These are phyloP conservation scores for Xylaria hypoxylon DNA, from an alignment of 2,329 filamentous ascomycete species.

Conservation along the genomic window DNA sequence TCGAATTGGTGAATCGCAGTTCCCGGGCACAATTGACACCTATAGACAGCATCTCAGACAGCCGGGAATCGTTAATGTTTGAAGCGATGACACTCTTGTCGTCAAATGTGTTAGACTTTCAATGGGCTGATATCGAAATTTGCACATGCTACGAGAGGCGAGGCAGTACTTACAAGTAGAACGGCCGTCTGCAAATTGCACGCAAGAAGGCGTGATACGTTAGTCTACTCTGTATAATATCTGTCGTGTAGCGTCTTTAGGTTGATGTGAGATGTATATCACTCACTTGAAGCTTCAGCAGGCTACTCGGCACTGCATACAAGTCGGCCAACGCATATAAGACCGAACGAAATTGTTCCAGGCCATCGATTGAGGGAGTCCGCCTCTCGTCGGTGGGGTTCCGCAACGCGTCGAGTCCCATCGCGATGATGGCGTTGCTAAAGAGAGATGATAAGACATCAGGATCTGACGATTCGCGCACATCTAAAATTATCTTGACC, in stretches of 20 bases:
- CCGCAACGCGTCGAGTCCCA: slow-evolving; percentile 11
- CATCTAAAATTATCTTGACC: slow-evolving; percentile 5
- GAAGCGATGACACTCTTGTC: slow-evolving; percentile 10
- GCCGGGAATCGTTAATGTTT: slow-evolving; percentile 5
- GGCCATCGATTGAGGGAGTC: not conserved
- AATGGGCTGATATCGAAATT: not conserved
- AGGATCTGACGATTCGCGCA: slow-evolving; percentile 3
- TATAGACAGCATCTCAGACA: not conserved
- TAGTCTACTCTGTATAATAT: not conserved
- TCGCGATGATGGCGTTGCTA: slow-evolving; percentile 7
- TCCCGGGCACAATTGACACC: slow-evolving; percentile 13
- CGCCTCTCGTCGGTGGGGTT: not conserved
- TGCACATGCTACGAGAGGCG: not conserved
- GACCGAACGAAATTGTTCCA: not conserved
- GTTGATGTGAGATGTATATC: not conserved
- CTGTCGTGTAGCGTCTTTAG: not conserved
- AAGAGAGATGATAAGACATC: slow-evolving; percentile 2
- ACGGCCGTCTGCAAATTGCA: not conserved
- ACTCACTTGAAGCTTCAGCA: slow-evolving; percentile 17
- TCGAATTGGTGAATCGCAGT: slow-evolving; percentile 3
- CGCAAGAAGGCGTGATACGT: not conserved
- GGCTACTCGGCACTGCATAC: not conserved
- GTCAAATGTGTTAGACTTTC: not conserved
- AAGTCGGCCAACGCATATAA: not conserved
- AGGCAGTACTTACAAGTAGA: not conserved